Evolutionary conservation across 2,329 filamentous ascomycete species (phyloP), one percentile per base, ranked within the genome.

Genomic region (Dendryphion nanum): DNA sequence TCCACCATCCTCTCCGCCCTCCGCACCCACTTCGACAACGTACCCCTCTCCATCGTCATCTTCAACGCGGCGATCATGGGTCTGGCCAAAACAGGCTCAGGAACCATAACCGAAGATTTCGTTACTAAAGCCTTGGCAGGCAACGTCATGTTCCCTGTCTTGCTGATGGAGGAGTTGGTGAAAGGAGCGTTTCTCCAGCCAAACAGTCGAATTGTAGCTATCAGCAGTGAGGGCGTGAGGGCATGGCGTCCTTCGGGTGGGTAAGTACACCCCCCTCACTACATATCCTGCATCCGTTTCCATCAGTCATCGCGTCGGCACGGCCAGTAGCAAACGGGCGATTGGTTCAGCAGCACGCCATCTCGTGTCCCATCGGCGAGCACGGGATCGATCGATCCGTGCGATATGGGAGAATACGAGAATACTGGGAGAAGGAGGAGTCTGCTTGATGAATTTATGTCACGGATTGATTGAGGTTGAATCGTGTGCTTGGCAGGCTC

Each of bases 41-140:
- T n/a, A n/a, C 43, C 45, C 26, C 18, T 48, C 23, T 46, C 49
- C 28, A 51, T 51, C 16, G 40, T 51, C 4, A 34, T 50, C 2
- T 41, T 51, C 18, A 51, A 51, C 36, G 46, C 48, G 5, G 48
- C 48, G 12, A 44, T 51, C 16, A 51, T 50, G 48, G 42, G 41
- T 6, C 34, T 51, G 13, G 46, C 41, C 15, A 45, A 39, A 35
- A 51, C 44, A 44, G 48, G 48, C 8, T 39, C 45, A 10, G 48
- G 48, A 2, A 34, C 13, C 6, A n/a, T 46, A 17, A 41, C 33
- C 10, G 38, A 36, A 5, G 38, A 31, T 6, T 47, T 49, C 24
- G 33, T 51, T 12, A 33, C 41, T 13, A 21, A 21, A 23, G 34
- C 41, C 5, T 30, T 51, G 26, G 42, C 30, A 4, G 48, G 48